phyloP scores from a whole-genome alignment of 163 green algal genomes.

The Smithsoniella earleae region DNA sequence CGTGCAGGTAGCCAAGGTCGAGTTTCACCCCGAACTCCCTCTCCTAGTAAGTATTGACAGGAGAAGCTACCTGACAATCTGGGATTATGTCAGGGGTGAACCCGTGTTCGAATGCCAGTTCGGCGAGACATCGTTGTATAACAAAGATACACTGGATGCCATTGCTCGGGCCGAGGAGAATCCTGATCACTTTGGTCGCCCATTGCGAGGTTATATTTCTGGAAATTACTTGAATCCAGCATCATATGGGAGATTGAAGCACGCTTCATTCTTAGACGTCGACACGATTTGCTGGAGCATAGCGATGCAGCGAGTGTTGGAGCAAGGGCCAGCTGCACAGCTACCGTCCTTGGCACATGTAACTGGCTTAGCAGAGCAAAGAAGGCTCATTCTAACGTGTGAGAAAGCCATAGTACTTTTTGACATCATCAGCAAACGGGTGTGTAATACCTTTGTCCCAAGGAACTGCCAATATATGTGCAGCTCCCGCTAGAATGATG shows the following conservation, averaged over 20 bases:
- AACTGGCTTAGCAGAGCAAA: slow-evolving; percentile 5
- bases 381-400: background rate
- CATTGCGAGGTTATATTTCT: background rate
- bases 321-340: background rate
- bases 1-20: slow-evolving; percentile 6
- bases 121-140: slow-evolving; percentile 25
- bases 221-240: slow-evolving; percentile 7
- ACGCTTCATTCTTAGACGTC: slow-evolving; percentile 10
- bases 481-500: too few species aligned
- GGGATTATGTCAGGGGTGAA: slow-evolving; percentile 24
- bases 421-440: slow-evolving; percentile 28
- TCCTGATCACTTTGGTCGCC: slow-evolving; percentile 18
- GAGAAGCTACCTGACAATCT: slow-evolving; percentile 29
- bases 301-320: slow-evolving; percentile 20
- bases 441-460: too few species aligned
- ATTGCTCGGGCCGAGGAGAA: slow-evolving; percentile 20
- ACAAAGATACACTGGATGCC: slow-evolving; percentile 27
- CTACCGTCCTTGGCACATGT: slow-evolving; percentile 9
- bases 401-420: slow-evolving; percentile 14
- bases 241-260: background rate
- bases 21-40: slow-evolving; percentile 25
- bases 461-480: too few species aligned
- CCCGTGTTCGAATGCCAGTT: slow-evolving; percentile 25
- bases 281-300: slow-evolving; percentile 23
- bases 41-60: slow-evolving; percentile 3